phyloP scores from a whole-genome alignment of 257 asterid species.

The Catharanthus roseus region DNA sequence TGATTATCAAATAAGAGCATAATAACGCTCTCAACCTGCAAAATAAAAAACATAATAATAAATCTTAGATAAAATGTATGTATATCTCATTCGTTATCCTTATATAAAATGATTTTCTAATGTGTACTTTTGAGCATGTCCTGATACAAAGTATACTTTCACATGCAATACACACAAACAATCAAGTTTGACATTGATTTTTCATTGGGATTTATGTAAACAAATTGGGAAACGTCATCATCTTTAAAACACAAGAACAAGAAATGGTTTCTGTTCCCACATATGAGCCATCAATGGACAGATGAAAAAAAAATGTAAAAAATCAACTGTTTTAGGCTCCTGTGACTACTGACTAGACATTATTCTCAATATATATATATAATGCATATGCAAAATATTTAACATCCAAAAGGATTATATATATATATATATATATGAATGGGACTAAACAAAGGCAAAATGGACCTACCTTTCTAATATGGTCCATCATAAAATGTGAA shows the following conservation, averaged over 20 bases:
- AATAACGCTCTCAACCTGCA: too few species aligned
- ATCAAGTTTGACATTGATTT: not conserved
- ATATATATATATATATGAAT: too few species aligned
- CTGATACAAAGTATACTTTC: too few species aligned
- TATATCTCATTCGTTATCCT: too few species aligned
- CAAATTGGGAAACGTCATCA: not conserved
- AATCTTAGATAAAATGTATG: too few species aligned
- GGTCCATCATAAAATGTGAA: not conserved
- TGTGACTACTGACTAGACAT: not conserved
- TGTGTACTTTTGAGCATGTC: too few species aligned
- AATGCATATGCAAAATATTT: not conserved
- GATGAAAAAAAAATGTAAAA: not conserved
- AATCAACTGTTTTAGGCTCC: not conserved
- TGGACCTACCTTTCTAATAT: conserved; percentile 4
- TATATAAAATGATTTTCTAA: too few species aligned
- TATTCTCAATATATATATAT: not conserved
- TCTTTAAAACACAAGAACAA: not conserved
- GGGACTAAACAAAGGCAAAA: conserved; percentile 2
- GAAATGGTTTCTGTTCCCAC: not conserved
- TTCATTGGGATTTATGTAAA: too few species aligned
- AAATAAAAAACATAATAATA: too few species aligned
- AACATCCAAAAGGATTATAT: not conserved
- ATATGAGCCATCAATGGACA: not conserved
- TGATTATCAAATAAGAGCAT: too few species aligned
- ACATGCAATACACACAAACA: too few species aligned